phyloP scores from a whole-genome alignment of 192 early-diverging fungal genomes.

The Obelidium mucronatum region DNA sequence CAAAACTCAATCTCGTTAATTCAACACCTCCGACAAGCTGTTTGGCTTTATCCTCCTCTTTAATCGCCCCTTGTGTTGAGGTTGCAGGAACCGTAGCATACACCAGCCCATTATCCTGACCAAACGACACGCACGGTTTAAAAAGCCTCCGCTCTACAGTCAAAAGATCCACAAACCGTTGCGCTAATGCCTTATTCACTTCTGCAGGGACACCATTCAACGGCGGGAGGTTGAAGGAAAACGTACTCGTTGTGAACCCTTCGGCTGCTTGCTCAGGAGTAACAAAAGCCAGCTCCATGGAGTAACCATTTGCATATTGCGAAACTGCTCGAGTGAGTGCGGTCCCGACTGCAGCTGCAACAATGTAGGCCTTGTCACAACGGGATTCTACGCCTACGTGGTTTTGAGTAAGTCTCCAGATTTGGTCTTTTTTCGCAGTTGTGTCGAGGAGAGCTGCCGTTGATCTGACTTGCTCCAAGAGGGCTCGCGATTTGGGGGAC shows the following conservation, averaged over 20 bases:
- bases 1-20: constrained; percentile 1
- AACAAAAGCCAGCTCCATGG: not conserved
- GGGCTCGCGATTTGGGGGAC: not conserved
- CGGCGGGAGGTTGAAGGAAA: constrained; percentile 7
- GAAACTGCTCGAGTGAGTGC: not conserved
- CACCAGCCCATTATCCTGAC: not conserved
- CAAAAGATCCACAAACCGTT: not conserved
- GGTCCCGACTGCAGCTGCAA: not conserved
- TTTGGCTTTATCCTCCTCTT: constrained; percentile 7
- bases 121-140: not conserved
- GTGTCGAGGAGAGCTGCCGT: not conserved
- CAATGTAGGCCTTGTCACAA: not conserved
- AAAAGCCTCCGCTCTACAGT: not conserved
- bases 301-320: not conserved
- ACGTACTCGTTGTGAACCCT: not conserved
- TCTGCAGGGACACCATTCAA: not conserved
- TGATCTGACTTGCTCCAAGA: not conserved
- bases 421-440: not conserved
- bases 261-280: constrained; percentile 1
- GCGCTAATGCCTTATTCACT: not conserved
- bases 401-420: not conserved
- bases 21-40: constrained; percentile 8
- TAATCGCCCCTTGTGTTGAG: not conserved
- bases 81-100: constrained; percentile 7
- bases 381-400: constrained; percentile 3